Percentiles rank a stretch among this genome's conserved stretches.
phyloP scores from a whole-genome alignment of 1,139 yeast genomes.

The Yamadazyma diospyri region DNA sequence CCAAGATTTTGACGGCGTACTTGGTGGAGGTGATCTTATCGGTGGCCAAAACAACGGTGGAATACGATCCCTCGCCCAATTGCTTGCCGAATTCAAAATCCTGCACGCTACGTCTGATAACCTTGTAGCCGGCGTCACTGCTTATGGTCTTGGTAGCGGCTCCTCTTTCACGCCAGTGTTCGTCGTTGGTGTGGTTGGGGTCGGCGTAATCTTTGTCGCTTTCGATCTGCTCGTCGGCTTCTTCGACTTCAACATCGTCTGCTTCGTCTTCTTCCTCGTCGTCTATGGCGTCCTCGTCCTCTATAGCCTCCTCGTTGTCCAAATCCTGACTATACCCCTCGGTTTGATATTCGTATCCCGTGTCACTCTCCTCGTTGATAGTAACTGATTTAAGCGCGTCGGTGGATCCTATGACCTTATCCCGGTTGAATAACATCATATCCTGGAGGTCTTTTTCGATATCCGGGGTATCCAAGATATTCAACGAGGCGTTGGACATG shows the following conservation, averaged over 20 bases:
- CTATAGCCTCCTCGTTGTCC: constrained; percentile 1
- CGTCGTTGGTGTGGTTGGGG: constrained; percentile 10
- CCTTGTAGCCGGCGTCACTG: constrained; percentile 19
- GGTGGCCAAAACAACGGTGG: constrained; percentile 85
- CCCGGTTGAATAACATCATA: constrained; percentile 8
- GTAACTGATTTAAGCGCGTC: constrained; percentile 13
- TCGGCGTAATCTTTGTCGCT: constrained; percentile 3
- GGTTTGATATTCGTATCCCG: no score
- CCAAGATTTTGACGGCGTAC: constrained; percentile 88
- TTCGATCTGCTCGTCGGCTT: constrained; percentile 1
- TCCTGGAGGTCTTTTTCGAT: constrained; percentile 19
- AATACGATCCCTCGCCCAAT: constrained; percentile 94
- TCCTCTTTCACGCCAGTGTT: constrained; percentile 35
- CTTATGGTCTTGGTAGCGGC: constrained; percentile 32
- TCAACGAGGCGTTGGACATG: constrained; percentile 34
- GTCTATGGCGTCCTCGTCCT: neutral
- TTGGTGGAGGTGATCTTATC: constrained; percentile 69
- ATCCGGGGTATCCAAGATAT: constrained; percentile 35
- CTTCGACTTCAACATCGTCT: neutral
- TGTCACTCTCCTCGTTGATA: constrained; percentile 8
- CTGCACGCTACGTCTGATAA: constrained; percentile 60
- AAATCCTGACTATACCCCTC: no score
- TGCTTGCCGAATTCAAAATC: constrained; percentile 87
- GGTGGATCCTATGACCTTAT: constrained; percentile 10
- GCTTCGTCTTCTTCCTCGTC: constrained; percentile 3